Conservation (phyloP, 2,329 filamentous ascomycete species). For the Teratosphaeria destructans region DNA sequence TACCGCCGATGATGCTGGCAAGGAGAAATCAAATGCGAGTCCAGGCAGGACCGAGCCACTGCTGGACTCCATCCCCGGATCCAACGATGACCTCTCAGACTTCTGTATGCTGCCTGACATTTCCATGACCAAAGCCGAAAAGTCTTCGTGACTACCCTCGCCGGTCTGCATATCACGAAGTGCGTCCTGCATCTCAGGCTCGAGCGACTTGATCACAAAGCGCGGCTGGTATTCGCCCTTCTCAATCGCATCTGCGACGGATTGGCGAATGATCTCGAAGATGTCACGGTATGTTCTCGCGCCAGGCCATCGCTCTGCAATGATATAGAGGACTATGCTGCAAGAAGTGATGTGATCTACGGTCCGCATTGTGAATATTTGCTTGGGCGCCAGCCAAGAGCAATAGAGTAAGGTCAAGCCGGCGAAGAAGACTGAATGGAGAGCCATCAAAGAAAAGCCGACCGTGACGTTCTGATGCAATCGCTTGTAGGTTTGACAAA, state of each 20-base stretch:
- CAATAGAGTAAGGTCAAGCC: constrained; percentile 25
- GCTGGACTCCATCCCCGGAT: neutral
- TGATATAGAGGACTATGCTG: constrained; percentile 11
- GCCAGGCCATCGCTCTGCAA: constrained; percentile 10
- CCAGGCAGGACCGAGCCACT: neutral
- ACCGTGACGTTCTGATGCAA: constrained; percentile 21
- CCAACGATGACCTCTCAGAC: neutral
- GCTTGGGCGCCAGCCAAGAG: constrained; percentile 17
- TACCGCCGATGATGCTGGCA: neutral
- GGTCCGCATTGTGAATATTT: constrained; percentile 13
- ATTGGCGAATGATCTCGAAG: neutral
- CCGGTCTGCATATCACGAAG: neutral
- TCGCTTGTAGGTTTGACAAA: constrained; percentile 22
- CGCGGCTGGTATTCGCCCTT: neutral
- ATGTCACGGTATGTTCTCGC: constrained; percentile 4
- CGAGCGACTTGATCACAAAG: neutral
- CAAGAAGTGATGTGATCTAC: constrained; percentile 20
- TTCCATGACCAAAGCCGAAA: neutral
- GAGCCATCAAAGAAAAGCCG: constrained; percentile 21
- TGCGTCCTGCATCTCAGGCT: neutral
- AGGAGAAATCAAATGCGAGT: neutral
- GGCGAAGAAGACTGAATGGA: constrained; percentile 20
- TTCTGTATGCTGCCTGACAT: neutral
- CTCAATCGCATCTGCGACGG: neutral
- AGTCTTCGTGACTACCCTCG: neutral